Evolutionary conservation across 805 yeast species (phyloP), one percentile per base, ranked within the genome.

Genomic region (Candida morakotiae): DNA sequence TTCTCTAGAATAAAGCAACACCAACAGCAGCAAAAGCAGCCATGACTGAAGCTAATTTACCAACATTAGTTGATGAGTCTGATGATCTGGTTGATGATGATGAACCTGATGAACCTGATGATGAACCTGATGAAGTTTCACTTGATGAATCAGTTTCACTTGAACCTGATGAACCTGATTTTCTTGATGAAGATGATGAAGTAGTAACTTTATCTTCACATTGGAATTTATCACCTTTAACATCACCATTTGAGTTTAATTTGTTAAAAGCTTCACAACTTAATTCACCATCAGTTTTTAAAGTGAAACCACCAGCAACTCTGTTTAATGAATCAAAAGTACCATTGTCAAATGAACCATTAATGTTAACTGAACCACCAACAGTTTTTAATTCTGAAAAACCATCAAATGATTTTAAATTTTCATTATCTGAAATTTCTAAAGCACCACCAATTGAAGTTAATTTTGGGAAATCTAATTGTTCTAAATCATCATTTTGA

Each of bases 361-460:
- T 66, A 48, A 91, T 67, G 60, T 72, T 73, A 49, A 91, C 79
- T 53, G 98, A 93, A 77, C 98, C 98, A 59, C 84, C 86, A 54
- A 91, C 78, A 43, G 84, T 64, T 60, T 72, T 65, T 56, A 93
- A 74, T 48, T 72, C 58, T 51, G 81, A 80, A 79, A 93, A 86
- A 59, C 87, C 91, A 41, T 71, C 71, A 58, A 91, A 71, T 41
- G 73, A 53, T 34, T 59, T 63, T 60, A 91, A 79, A 38, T 73
- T 64, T 48, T 86, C 69, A 83, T 93, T 93, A 80, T 88, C 87
- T 47, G 85, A 79, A 58, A 93, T 71, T 54, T 77, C 81, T 64
- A 93, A 85, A 66, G 96, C 98, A 77, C 98, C 98, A 62, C 91
- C 94, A 55, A 93, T 71, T 34, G 75, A 47, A 44, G 80, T 71